These are phyloP conservation scores for Cocos nucifera DNA, from an alignment of 176 grass and related monocot genomes.

Conservation along the genomic window DNA sequence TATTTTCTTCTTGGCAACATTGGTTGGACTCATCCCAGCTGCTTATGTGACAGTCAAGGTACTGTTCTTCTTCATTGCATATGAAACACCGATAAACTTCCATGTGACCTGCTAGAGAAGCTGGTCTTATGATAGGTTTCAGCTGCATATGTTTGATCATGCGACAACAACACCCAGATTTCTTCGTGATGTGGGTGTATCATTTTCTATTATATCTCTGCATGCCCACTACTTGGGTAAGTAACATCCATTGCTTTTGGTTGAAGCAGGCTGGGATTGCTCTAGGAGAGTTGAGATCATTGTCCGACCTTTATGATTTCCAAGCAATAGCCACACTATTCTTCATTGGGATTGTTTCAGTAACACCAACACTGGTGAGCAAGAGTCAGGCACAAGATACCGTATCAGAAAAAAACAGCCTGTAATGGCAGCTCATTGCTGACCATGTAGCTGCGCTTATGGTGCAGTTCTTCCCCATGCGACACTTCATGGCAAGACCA, in stretches of 20 bases:
- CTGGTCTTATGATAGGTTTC: too few species aligned
- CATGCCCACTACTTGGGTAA: too few species aligned
- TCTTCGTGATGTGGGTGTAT: too few species aligned
- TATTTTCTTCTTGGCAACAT: slow-evolving; percentile 74
- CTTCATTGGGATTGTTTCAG: slow-evolving; percentile 79
- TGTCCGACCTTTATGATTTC: slow-evolving; percentile 85
- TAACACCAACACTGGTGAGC: slow-evolving; percentile 69
- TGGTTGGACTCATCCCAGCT: slow-evolving; percentile 82
- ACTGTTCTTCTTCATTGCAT: slow-evolving; percentile 9
- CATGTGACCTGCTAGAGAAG: too few species aligned
- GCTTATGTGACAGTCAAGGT: slow-evolving; percentile 89
- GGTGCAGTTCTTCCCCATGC: too few species aligned
- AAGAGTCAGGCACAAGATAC: slow-evolving; percentile 53
- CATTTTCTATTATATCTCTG: too few species aligned
- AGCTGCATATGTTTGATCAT: too few species aligned
- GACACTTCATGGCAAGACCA: too few species aligned
- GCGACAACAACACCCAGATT: background rate
- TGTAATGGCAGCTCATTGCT: slow-evolving; percentile 21
- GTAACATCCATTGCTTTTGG: too few species aligned
- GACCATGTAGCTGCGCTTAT: background rate
- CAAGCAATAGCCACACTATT: slow-evolving; percentile 78
- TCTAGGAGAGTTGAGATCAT: slow-evolving; percentile 71
- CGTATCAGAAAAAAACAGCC: background rate
- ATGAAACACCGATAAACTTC: too few species aligned
- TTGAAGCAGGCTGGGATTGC: slow-evolving; percentile 79